Evolutionary conservation across 2,329 filamentous ascomycete species (phyloP).

Genomic region (Emydomyces testavorans): DNA sequence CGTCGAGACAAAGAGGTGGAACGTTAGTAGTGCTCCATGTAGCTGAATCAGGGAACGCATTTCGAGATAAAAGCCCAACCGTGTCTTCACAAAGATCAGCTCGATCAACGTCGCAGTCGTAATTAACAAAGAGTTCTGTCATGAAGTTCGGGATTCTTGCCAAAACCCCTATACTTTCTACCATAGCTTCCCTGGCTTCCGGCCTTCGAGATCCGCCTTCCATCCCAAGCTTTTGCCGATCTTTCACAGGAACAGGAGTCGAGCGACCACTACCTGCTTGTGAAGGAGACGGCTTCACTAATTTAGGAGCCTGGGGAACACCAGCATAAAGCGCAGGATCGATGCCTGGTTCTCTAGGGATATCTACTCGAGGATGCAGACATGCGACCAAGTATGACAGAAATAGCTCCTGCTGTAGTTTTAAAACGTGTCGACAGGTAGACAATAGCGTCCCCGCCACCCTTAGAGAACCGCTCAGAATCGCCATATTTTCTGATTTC

Average conservation of each 20-base stretch:
- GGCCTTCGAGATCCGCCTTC: conserved; percentile 87
- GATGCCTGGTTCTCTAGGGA: conserved; percentile 79
- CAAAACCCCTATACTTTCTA: conserved; percentile 85
- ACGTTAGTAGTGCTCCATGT: conserved; percentile 99
- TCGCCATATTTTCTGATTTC: conserved; percentile 88
- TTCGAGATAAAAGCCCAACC: conserved; percentile 81
- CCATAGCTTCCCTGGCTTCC: conserved; percentile 94
- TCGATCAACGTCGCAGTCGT: conserved; percentile 87
- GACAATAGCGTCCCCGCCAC: conserved; percentile 84
- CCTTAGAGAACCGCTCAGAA: conserved; percentile 82
- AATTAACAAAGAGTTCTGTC: conserved; percentile 93
- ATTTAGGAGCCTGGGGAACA: conserved; percentile 79
- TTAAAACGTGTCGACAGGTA: conserved; percentile 80
- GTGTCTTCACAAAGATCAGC: conserved; percentile 91
- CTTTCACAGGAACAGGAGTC: conserved; percentile 83
- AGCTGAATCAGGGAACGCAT: conserved; percentile 90
- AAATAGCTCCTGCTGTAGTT: conserved; percentile 93
- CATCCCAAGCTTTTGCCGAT: conserved; percentile 81
- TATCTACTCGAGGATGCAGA: conserved; percentile 85
- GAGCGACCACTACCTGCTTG: conserved; percentile 67
- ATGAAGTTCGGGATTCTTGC: conserved; percentile 90
- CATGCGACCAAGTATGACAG: conserved; percentile 89
- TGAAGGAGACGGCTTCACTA: conserved; percentile 68
- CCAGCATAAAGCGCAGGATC: conserved; percentile 85
- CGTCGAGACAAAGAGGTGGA: conserved; percentile 84